Conservation (phyloP, 2,329 filamentous ascomycete genomes). For the Aureobasidium sp. region DNA sequence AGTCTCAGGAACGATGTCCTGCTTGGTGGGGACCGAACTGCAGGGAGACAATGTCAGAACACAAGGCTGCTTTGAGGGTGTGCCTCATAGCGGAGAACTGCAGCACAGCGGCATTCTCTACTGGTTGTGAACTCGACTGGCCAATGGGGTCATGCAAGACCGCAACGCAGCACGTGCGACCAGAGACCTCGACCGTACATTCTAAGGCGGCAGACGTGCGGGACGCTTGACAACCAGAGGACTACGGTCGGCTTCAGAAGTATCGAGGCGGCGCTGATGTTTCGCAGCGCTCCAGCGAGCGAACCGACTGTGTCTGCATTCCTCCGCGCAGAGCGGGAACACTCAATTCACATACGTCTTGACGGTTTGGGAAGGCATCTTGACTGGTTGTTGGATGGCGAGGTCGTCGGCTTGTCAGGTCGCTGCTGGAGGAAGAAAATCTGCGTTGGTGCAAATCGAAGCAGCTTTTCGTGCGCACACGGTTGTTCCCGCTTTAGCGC, state of each 20-base stretch:
- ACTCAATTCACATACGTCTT: slow-evolving; percentile 51
- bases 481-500: slow-evolving; percentile 8
- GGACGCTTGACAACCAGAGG: slow-evolving; percentile 30
- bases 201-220: slow-evolving; percentile 49
- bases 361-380: slow-evolving; percentile 47
- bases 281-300: slow-evolving; percentile 60
- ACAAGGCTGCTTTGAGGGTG: slow-evolving; percentile 64
- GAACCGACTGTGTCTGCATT: slow-evolving; percentile 72
- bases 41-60: slow-evolving; percentile 64
- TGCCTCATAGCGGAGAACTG: slow-evolving; percentile 87
- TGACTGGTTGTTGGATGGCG: slow-evolving; percentile 31
- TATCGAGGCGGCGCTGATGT: slow-evolving; percentile 68
- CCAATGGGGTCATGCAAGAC: slow-evolving; percentile 25
- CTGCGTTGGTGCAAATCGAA: slow-evolving; percentile 13
- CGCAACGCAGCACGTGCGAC: slow-evolving; percentile 15
- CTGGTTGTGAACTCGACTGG: slow-evolving; percentile 65
- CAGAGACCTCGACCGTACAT: slow-evolving; percentile 51
- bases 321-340: slow-evolving; percentile 34
- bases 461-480: slow-evolving; percentile 9
- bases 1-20: slow-evolving; percentile 97
- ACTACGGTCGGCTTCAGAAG: slow-evolving; percentile 18
- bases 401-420: slow-evolving; percentile 17
- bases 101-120: slow-evolving; percentile 90
- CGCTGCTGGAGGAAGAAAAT: slow-evolving; percentile 11
- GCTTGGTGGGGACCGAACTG: slow-evolving; percentile 75